Evolutionary conservation across 164 flowering plant genomes (phyloP), one percentile per base, ranked within the genome.

Genomic region (Cinnamomum micranthum): DNA sequence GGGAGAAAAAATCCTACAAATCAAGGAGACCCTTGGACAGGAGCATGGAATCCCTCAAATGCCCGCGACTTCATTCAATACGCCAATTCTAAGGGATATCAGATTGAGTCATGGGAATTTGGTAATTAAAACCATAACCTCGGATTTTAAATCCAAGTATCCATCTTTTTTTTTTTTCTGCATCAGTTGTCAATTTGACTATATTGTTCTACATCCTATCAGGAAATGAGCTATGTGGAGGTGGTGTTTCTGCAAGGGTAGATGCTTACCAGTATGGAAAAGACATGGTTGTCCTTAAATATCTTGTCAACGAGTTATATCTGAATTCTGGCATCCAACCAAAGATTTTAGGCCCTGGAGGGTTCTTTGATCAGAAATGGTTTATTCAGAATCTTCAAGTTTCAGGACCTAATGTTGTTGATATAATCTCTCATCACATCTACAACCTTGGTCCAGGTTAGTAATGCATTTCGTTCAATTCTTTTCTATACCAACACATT

Each of bases 361-460:
- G 97, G 0, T 89, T 90, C 71, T 92, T 71, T 47, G 93, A 90
- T 10, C 51, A 81, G 50, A 15, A 80, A 50, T 92, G 97, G 97
- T 89, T 85, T 50, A 58, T 23, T 2, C 75, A 70, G 3, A 85
- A 87, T 31, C 86, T 91, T 23, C 77, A 80, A 71, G 65, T 20
- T 17, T 62, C 88, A 4, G 91, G 88, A 1, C 85, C 88, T 2
- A 72, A 81, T 31, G 85, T 84, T 47, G 84, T 92, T 20, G 84
- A 88, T 69, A 89, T 51, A 0, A 11, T 89, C 14, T 84, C 91
- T 14, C 92, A 91, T 80, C 97, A 92, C 67, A 82, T 83, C 51
- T 92, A 92, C 88, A 88, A 89, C 70, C 91, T 90, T 60, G 94
- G 97, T 66, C 62, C 92, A 81, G 92, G 93, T 88, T 59, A 41